Evolutionary conservation across 2,329 filamentous ascomycete genomes (phyloP).

Genomic region (Xylaria polymorpha): DNA sequence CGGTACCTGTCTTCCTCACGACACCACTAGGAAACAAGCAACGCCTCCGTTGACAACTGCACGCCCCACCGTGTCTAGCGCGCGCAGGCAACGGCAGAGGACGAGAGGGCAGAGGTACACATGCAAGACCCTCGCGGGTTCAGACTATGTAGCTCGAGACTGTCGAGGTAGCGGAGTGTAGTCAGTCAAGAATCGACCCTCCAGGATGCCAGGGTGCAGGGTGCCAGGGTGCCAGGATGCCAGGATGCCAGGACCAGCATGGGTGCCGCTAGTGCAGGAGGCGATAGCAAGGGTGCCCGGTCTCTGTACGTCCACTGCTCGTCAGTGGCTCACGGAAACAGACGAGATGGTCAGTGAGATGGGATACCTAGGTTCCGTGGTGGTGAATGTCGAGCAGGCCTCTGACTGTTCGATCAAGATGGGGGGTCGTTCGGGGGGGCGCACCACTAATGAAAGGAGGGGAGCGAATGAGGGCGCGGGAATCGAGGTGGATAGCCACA

Average conservation of each 20-base stretch:
- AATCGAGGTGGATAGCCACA: constrained; percentile 38
- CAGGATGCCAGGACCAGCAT: constrained; percentile 33
- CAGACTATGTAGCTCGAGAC: constrained; percentile 11
- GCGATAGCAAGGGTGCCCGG: constrained; percentile 33
- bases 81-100: constrained; percentile 35
- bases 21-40: constrained; percentile 39
- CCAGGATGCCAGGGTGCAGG: constrained; percentile 31
- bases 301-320: constrained; percentile 25
- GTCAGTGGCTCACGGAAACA: constrained; percentile 33
- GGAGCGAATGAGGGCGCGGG: constrained; percentile 38
- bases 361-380: constrained; percentile 11
- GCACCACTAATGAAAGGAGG: constrained; percentile 37
- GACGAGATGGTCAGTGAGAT: constrained; percentile 34
- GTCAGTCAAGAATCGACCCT: constrained; percentile 23
- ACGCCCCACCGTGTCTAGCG: constrained; percentile 38
- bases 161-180: constrained; percentile 23
- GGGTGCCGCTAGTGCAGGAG: constrained; percentile 40
- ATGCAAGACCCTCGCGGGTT: constrained; percentile 43
- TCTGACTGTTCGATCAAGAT: constrained; percentile 44
- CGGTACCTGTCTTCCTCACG: constrained; percentile 33
- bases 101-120: constrained; percentile 35
- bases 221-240: background rate
- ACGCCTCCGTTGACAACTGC: constrained; percentile 34
- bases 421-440: constrained; percentile 37
- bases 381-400: constrained; percentile 22